These are phyloP conservation scores for Hanseniaspora lachancei DNA, from an alignment of 805 yeast genomes.

Conservation along the genomic window DNA sequence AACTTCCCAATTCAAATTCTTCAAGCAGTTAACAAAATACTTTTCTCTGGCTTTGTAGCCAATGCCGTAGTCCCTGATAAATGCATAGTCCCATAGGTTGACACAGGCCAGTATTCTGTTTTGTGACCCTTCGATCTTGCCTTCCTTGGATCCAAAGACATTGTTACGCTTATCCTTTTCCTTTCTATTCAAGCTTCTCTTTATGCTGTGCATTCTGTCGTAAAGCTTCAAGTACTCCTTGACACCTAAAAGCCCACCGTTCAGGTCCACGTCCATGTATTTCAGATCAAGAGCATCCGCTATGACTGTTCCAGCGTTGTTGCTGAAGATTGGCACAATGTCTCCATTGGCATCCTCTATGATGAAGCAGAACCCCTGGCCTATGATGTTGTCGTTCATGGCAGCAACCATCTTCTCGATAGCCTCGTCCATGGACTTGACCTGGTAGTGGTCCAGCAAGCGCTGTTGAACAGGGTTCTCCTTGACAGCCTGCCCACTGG, in stretches of 20 bases:
- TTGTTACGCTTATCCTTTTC: not conserved
- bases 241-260: conserved; percentile 36
- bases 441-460: conserved; percentile 26
- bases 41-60: conserved; percentile 41
- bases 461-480: conserved; percentile 25
- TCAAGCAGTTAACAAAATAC: conserved; percentile 64
- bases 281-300: not conserved
- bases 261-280: conserved; percentile 56
- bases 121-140: conserved; percentile 28
- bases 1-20: conserved; percentile 72
- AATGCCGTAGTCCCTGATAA: conserved; percentile 70
- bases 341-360: conserved; percentile 54
- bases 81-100: conserved; percentile 86
- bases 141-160: not conserved
- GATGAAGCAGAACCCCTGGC: conserved; percentile 67
- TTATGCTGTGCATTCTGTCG: conserved; percentile 29
- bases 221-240: conserved; percentile 37
- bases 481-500: conserved; percentile 7
- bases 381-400: conserved; percentile 34
- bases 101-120: conserved; percentile 41
- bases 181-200: not conserved
- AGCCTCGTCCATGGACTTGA: conserved; percentile 34
- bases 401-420: conserved; percentile 36
- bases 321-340: conserved; percentile 40
- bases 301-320: conserved; percentile 67